Base-by-base conservation (phyloP, 129 eudicot species). In the Pulicaria dysenterica region DNA sequence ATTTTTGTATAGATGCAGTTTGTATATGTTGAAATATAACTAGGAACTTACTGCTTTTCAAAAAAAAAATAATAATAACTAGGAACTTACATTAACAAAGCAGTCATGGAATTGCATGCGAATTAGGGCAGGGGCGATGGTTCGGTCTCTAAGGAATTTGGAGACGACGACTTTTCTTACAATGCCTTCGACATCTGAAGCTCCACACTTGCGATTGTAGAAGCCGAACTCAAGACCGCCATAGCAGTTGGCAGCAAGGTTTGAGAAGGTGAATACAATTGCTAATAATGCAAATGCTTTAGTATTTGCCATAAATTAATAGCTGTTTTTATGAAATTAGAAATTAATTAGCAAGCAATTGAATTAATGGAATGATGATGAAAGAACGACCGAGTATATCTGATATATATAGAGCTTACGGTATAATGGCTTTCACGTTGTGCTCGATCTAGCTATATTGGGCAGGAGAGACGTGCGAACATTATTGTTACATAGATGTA, bases 61-160 rank as follows among this genome's bases (percentile, higher is more conserved):
- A n/a, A n/a, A n/a, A n/a, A n/a, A n/a, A n/a, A n/a, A n/a, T n/a
- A n/a, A n/a, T n/a, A n/a, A n/a, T n/a, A n/a, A n/a, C 31, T 24
- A 66, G 5, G 0, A 16, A 11, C 82, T 66, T 82, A 83, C 96
- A 38, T 75, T 81, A 46, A 86, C 91, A 66, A 89, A 92, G 72
- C 96, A 89, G 19, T 92, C 94, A 66, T 92, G 97, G 51, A 92
- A 92, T 11, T 79, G 86, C 96, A 92, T 77, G 16, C 96, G 94
- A 8, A 92, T 68, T 1, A 92, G 82, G 72, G 89, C 91, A 0
- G 96, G 91, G 0, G 87, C 58, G 17, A 82, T 83, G 5, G 91
- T 65, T 36, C 45, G 49, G 34, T 89, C 91, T 2, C 1, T 58
- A 4, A 10, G 17, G 69, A 65, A 69, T 64, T 78, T 56, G 38